These are phyloP conservation scores for Nyssa sinensis DNA, from an alignment of 148 eudicot genomes.

Conservation along the genomic window DNA sequence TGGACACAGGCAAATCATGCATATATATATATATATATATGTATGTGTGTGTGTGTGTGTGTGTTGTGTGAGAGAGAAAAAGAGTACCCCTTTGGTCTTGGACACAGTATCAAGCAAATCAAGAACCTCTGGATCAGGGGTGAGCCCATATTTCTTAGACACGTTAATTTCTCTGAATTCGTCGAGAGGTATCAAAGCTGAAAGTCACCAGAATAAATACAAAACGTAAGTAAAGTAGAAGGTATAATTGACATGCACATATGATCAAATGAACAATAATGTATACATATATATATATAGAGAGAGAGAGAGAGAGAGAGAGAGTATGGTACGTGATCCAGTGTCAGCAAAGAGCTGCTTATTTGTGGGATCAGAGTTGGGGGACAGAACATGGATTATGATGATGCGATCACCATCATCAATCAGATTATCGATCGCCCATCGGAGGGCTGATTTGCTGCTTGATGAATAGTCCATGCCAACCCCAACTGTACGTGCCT, in stretches of 20 bases:
- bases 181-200: slow-evolving; percentile 47
- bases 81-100: slow-evolving; percentile 28
- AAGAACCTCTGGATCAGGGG: slow-evolving; percentile 44
- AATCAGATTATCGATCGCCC: slow-evolving; percentile 48
- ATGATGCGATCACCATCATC: slow-evolving; percentile 35
- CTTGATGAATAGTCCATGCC: slow-evolving; percentile 52
- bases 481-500: slow-evolving; percentile 37
- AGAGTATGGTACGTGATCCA: slow-evolving; percentile 61
- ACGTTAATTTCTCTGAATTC: slow-evolving; percentile 40
- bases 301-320: too few relatives aligned
- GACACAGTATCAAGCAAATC: slow-evolving; percentile 39
- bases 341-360: slow-evolving; percentile 51
- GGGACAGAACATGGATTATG: slow-evolving; percentile 39
- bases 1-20: background rate
- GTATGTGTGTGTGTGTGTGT: too few relatives aligned
- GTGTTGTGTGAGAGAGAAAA: background rate
- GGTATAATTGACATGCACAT: background rate
- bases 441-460: slow-evolving; percentile 45
- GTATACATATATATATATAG: too few relatives aligned
- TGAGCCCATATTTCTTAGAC: slow-evolving; percentile 44
- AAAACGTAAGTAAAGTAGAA: background rate
- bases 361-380: slow-evolving; percentile 42
- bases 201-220: background rate
- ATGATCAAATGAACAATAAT: background rate
- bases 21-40: background rate